phyloP scores from a whole-genome alignment of 2,329 filamentous ascomycete species.

The Fonsecaea monophora region DNA sequence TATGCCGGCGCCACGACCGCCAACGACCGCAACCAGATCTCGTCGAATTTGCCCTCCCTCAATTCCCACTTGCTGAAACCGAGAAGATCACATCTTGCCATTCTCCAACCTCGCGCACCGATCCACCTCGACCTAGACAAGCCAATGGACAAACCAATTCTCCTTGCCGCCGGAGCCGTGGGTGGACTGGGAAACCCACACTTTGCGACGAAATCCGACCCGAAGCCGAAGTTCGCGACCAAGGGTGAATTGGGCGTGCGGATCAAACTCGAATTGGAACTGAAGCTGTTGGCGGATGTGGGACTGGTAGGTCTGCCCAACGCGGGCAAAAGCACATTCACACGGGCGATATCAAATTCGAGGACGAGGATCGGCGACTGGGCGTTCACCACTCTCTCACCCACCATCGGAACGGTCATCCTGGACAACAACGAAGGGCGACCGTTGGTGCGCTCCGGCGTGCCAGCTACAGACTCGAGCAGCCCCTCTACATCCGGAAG shows the following conservation, averaged over 20 bases:
- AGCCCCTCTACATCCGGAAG: slow-evolving; percentile 40
- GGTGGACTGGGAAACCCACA: slow-evolving; percentile 94
- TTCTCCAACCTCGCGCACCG: slow-evolving; percentile 74
- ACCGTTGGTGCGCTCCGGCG: slow-evolving; percentile 60
- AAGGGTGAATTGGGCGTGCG: slow-evolving; percentile 80
- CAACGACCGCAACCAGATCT: slow-evolving; percentile 32
- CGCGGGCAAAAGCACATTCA: slow-evolving; percentile 91
- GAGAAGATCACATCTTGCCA: slow-evolving; percentile 63
- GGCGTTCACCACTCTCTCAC: slow-evolving; percentile 95
- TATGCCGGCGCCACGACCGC: slow-evolving; percentile 71
- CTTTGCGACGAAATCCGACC: slow-evolving; percentile 77
- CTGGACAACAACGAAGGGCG: slow-evolving; percentile 85
- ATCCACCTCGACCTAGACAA: slow-evolving; percentile 75
- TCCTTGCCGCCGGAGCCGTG: slow-evolving; percentile 85
- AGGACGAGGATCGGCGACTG: slow-evolving; percentile 89
- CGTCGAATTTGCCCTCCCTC: slow-evolving; percentile 48
- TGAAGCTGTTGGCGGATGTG: slow-evolving; percentile 94
- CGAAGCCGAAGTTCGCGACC: slow-evolving; percentile 84
- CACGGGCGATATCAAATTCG: slow-evolving; percentile 86
- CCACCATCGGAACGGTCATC: slow-evolving; percentile 94
- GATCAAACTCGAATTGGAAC: slow-evolving; percentile 82
- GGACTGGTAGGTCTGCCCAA: slow-evolving; percentile 95
- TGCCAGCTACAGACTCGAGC: slow-evolving; percentile 26
- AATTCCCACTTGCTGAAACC: slow-evolving; percentile 43
- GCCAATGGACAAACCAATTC: slow-evolving; percentile 80